A percentile compares a stretch with the other conserved stretches of the same genome.
These are phyloP conservation scores for Pythium graminicola DNA, from an alignment of 352 stramenopile species.

Conservation along the genomic window DNA sequence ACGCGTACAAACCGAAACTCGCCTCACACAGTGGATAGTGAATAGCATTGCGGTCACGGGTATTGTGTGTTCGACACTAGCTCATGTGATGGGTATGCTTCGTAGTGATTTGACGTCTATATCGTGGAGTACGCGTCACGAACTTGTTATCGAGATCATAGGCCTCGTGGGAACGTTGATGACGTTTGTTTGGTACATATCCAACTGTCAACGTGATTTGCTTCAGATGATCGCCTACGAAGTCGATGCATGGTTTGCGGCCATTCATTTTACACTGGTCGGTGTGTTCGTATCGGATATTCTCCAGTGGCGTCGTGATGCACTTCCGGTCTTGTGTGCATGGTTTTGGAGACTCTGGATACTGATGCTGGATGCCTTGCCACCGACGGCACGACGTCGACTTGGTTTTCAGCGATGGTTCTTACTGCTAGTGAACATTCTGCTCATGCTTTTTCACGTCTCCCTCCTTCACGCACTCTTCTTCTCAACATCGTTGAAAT, in stretches of 20 bases:
- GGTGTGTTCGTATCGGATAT: conserved; percentile 4
- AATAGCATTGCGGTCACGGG: conserved; percentile 1
- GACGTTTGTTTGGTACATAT: background rate
- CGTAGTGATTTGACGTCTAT: background rate
- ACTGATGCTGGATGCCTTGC: conserved; percentile 9
- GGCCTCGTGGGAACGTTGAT: conserved; percentile 1
- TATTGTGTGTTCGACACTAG: background rate
- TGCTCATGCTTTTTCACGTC: conserved; percentile 11
- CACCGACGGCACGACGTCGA: background rate
- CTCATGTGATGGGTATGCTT: background rate
- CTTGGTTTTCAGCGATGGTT: conserved; percentile 9
- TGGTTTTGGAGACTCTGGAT: conserved; percentile 16
- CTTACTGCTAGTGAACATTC: background rate
- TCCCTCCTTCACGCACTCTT: conserved; percentile 10
- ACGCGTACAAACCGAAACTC: background rate
- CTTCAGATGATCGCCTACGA: conserved; percentile 3
- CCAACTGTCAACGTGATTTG: conserved; percentile 11
- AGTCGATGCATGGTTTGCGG: conserved; percentile 13
- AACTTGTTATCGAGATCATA: background rate
- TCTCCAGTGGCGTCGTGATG: conserved; percentile 1
- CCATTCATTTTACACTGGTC: conserved; percentile 11
- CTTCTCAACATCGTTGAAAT: background rate
- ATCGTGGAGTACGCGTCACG: background rate
- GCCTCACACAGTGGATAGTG: background rate
- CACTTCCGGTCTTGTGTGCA: background rate